phyloP scores from a whole-genome alignment of 2,329 filamentous ascomycete species.

The Exophiala sp. region DNA sequence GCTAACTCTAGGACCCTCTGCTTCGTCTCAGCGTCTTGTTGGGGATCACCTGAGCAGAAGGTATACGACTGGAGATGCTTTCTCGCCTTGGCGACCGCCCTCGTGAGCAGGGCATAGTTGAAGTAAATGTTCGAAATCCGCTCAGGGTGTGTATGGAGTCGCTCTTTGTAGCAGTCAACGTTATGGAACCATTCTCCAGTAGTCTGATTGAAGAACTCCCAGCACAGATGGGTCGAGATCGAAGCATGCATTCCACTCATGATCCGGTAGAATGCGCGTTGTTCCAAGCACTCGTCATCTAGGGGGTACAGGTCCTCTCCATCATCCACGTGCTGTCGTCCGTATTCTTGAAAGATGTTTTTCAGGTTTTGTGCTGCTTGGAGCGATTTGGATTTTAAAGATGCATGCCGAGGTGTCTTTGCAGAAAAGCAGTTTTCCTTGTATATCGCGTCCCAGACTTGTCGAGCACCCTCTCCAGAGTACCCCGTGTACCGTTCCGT shows the following conservation, averaged over 20 bases:
- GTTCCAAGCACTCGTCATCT: slow-evolving; percentile 92
- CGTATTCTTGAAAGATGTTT: slow-evolving; percentile 50
- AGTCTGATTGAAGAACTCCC: slow-evolving; percentile 90
- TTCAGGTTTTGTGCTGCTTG: slow-evolving; percentile 57
- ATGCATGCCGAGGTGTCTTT: slow-evolving; percentile 32
- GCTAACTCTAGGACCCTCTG: slow-evolving; percentile 74
- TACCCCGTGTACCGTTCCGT: slow-evolving; percentile 96
- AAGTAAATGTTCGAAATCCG: slow-evolving; percentile 97
- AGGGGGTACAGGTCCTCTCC: slow-evolving; percentile 56
- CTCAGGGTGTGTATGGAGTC: slow-evolving; percentile 80
- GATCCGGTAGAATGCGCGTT: slow-evolving; percentile 95
- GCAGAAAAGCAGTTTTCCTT: slow-evolving; percentile 88
- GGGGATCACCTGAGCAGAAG: slow-evolving; percentile 81
- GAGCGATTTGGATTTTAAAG: slow-evolving; percentile 22
- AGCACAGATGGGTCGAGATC: slow-evolving; percentile 93
- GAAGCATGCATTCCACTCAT: slow-evolving; percentile 97
- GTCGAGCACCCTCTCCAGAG: slow-evolving; percentile 71
- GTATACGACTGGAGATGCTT: slow-evolving; percentile 77
- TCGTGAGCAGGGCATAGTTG: slow-evolving; percentile 93
- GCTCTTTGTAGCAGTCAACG: slow-evolving; percentile 74
- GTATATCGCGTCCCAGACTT: slow-evolving; percentile 96
- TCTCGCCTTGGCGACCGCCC: slow-evolving; percentile 83
- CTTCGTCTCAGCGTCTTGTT: slow-evolving; percentile 73
- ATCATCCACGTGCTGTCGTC: slow-evolving; percentile 49
- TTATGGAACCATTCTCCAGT: slow-evolving; percentile 93